Evolutionary conservation across 2,329 filamentous ascomycete species (phyloP), one percentile per base, ranked within the genome.

Genomic region (Tricladium varicosporioides): DNA sequence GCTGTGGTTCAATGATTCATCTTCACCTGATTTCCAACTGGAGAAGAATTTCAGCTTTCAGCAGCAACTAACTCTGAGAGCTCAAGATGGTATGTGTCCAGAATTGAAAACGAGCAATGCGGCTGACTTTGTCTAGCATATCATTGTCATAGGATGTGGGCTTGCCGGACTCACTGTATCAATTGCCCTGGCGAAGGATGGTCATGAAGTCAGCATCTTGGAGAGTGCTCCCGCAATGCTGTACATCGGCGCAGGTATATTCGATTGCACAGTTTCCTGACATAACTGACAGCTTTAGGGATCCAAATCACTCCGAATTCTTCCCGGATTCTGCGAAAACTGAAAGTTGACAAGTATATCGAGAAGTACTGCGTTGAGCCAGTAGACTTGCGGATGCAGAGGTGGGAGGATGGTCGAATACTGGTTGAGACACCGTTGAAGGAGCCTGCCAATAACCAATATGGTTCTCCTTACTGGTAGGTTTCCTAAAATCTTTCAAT

Each of bases 201-300:
- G 60, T 13, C 58, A 62, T 45, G 44, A 43, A 2, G 53, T 64
- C 14, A 60, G 15, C 15, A 56, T 63, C 18, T n/a, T 63, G 14
- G 61, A 63, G 48, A 60, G 54, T 44, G 61, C 56, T 9, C 48
- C 59, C 10, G 33, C 42, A 1, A 63, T 61, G 22, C 31, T 53
- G 16, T 63, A 63, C 42, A 63, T 63, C 22, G 61, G 61, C 44
- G 61, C 61, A 48, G 61, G 61, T 63, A 33, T 15, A 50, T 46
- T 18, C 11, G 10, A 11, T 10, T 13, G n/a, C 22, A 48, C 46
- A 14, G 16, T 14, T 50, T 40, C n/a, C 32, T 13, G 32, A 10
- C 14, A 10, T 16, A 46, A 15, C 43, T 46, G 43, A 46, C 18
- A 11, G 13, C n/a, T 22, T 15, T 15, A 61, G 58, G 59, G 40